Base-by-base conservation (phyloP, 2,329 filamentous ascomycete genomes). In the Canariomyces notabilis region DNA sequence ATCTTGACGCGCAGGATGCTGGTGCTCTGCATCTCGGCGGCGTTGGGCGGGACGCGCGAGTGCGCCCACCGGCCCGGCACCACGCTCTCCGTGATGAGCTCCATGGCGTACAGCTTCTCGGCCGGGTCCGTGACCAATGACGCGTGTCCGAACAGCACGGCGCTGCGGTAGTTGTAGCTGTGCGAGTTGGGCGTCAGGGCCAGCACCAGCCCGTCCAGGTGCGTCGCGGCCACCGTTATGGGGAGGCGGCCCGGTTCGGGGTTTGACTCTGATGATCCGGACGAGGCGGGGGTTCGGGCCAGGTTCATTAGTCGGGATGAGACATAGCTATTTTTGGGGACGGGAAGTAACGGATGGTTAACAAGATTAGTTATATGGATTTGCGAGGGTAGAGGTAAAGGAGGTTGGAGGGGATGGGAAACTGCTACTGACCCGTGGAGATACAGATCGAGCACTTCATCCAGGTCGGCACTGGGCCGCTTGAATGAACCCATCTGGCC, bases 101-200 rank as follows among this genome's bases (percentile, higher is more conserved):
- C 69, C 80, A 95, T 85, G 6, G 87, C 88, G 68, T 79, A 93
- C 5, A 87, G 62, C 61, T 87, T 87, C 69, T 95, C 89, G 2
- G 74, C 77, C 0, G 67, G 64, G 50, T 85, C 79, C 2, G 79
- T 77, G 6, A 95, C 85, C 2, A 84, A 65, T 7, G 67, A 72
- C 0, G 84, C 89, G 61, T 82, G 78, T 1, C 89, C 89, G 59
- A 91, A 89, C 11, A 93, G 72, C 7, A 89, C 71, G 9, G 85
- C 86, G 32, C 83, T 88, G 52, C 87, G 86, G 69, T 93, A 95
- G 71, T 94, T 91, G 72, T 88, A 90, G 68, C 79, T 87, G 71
- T 94, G 87, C 48, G 78, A 79, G 69, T 87, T 86, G 11, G 88
- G 85, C 0, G 88, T 89, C 12, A 94, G 75, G 16, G 85, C 78